Percentiles rank a stretch among this genome's conserved stretches.
Evolutionary conservation across 495 filamentous ascomycete genomes (phyloP).

Genomic region (Pyrenopolyporus hunteri): DNA sequence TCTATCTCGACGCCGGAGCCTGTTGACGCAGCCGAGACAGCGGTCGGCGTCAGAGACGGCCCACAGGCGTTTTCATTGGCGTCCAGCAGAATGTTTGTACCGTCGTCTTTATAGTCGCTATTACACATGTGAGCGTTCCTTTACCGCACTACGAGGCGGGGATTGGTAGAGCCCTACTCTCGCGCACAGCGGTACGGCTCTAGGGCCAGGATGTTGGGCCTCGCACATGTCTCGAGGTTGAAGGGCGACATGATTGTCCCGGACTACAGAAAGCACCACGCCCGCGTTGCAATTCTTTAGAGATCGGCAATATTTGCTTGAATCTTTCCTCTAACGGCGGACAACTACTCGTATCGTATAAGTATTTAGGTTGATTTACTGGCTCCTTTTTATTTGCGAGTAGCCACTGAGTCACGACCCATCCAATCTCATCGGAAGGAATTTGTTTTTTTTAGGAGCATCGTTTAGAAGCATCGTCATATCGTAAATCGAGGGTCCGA

Average conservation of each 20-base stretch:
- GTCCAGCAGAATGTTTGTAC: constrained; percentile 93
- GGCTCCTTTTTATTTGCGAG: not conserved
- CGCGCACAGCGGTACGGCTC: constrained; percentile 84
- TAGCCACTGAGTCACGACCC: not conserved
- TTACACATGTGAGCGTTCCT: constrained; percentile 32
- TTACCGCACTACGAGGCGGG: not conserved
- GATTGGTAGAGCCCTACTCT: constrained; percentile 64
- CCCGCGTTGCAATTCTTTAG: constrained; percentile 1
- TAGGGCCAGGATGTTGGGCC: constrained; percentile 80
- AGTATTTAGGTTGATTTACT: not conserved
- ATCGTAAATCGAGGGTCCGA: constrained; percentile 31
- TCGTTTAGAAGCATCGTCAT: constrained; percentile 16
- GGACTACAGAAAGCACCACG: constrained; percentile 1
- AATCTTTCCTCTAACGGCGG: not conserved
- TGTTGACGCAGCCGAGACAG: constrained; percentile 31
- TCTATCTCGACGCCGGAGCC: constrained; percentile 58
- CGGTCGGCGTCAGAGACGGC: constrained; percentile 59
- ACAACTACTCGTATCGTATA: no score
- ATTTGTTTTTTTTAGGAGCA: not conserved
- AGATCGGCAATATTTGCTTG: not conserved
- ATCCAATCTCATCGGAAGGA: not conserved
- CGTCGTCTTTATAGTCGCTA: constrained; percentile 99
- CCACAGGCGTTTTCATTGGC: constrained; percentile 98
- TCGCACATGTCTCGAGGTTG: constrained; percentile 78
- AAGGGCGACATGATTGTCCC: constrained; percentile 59